Percentiles rank a stretch among this genome's conserved stretches.
Evolutionary conservation across 345 rosid species (phyloP).

Genomic region (Geranium brycei): DNA sequence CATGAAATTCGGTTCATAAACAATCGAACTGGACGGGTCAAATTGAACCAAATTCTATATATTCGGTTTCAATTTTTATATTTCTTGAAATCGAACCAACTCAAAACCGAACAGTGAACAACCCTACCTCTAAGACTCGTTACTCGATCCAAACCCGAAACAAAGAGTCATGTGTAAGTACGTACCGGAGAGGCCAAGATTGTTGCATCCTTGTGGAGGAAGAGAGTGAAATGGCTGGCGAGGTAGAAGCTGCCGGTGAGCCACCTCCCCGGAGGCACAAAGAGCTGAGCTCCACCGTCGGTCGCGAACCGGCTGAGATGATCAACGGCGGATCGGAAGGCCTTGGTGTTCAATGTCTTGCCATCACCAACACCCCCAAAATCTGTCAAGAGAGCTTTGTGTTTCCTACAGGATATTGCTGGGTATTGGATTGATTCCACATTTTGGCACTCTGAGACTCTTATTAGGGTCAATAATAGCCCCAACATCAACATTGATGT

Average conservation of each 20-base stretch:
- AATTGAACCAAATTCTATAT: too few species aligned
- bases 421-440: slow-evolving; percentile 15
- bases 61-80: too few species aligned
- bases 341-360: slow-evolving; percentile 54
- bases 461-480: neutral
- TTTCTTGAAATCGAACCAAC: too few species aligned
- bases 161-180: too few species aligned
- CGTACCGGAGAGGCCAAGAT: slow-evolving; percentile 76
- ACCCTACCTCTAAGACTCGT: too few species aligned
- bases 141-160: too few species aligned
- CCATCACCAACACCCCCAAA: slow-evolving; percentile 90
- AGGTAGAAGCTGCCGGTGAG: slow-evolving; percentile 79
- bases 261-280: slow-evolving; percentile 84
- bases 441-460: neutral
- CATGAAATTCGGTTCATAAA: too few species aligned
- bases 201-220: slow-evolving; percentile 59
- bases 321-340: slow-evolving; percentile 50
- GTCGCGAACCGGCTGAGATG: slow-evolving; percentile 40
- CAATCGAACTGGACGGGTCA: too few species aligned
- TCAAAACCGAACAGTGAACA: too few species aligned
- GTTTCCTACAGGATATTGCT: slow-evolving; percentile 54
- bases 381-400: slow-evolving; percentile 58
- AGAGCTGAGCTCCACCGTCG: slow-evolving; percentile 62
- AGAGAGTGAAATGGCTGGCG: slow-evolving; percentile 81
- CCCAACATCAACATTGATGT: neutral